These are phyloP conservation scores for Boletus albobrunnescens DNA, from an alignment of 1,284 basidiomycete species.

Conservation along the genomic window DNA sequence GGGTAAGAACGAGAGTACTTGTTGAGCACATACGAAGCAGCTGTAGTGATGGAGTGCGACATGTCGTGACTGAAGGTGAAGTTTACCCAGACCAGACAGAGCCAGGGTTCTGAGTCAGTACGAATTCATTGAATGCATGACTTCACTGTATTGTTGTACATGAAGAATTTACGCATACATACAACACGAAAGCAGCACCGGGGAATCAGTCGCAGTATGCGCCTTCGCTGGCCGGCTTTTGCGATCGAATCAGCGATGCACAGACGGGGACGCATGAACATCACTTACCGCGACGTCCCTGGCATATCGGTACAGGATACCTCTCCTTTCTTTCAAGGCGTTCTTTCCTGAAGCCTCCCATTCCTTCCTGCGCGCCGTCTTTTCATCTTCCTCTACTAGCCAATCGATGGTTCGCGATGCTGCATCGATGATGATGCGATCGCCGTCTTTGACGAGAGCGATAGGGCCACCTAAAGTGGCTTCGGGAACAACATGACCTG, in stretches of 20 bases:
- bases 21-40: constrained; percentile 48
- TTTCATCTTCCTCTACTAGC: constrained; percentile 78
- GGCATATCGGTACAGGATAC: constrained; percentile 71
- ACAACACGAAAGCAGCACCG: not conserved
- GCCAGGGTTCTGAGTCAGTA: no score
- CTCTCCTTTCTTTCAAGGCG: constrained; percentile 67
- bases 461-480: constrained; percentile 94
- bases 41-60: constrained; percentile 57
- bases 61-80: constrained; percentile 29
- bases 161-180: constrained; percentile 1
- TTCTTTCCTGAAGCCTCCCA: constrained; percentile 70
- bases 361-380: constrained; percentile 61
- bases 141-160: not conserved
- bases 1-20: constrained; percentile 70
- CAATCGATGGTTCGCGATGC: constrained; percentile 77
- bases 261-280: not conserved
- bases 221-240: constrained; percentile 67
- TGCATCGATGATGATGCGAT: constrained; percentile 80
- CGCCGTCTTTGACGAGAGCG: constrained; percentile 90
- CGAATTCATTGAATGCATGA: not conserved
- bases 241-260: constrained; percentile 12
- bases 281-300: constrained; percentile 72
- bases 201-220: constrained; percentile 68
- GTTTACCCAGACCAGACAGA: not conserved
- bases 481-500: constrained; percentile 89